These are phyloP conservation scores for Sicyos edulis DNA, from an alignment of 306 rosid species.

Conservation along the genomic window DNA sequence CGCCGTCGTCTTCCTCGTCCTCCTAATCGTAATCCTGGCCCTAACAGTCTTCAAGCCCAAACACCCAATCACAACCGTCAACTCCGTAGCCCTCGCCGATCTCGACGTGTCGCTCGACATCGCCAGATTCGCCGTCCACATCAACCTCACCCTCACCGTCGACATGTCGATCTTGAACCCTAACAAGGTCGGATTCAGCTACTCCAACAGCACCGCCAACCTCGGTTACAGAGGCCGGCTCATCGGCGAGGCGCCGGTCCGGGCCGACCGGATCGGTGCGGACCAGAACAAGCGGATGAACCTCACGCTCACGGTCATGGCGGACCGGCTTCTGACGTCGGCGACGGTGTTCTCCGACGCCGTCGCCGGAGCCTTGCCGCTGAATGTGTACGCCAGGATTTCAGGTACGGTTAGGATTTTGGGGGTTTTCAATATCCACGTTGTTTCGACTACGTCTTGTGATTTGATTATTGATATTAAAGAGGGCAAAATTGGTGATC, in stretches of 20 bases:
- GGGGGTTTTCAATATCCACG: constrained; percentile 39
- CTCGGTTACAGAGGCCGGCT: constrained; percentile 48
- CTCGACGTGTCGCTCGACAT: constrained; percentile 25
- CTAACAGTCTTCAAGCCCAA: constrained; percentile 50
- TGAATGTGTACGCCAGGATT: constrained; percentile 31
- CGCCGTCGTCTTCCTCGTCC: neutral
- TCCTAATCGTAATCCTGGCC: constrained; percentile 31
- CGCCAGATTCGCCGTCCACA: neutral
- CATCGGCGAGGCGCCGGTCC: constrained; percentile 50
- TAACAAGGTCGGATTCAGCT: constrained; percentile 44
- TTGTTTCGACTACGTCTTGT: constrained; percentile 39
- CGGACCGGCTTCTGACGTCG: constrained; percentile 37
- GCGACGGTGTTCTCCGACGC: constrained; percentile 31
- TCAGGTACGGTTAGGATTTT: constrained; percentile 37
- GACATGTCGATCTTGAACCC: constrained; percentile 41
- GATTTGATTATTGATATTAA: constrained; percentile 33
- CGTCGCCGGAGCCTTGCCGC: constrained; percentile 32
- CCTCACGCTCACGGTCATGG: constrained; percentile 46
- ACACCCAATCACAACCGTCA: constrained; percentile 21
- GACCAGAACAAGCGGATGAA: constrained; percentile 31
- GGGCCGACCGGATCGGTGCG: constrained; percentile 28
- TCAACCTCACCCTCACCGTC: constrained; percentile 44
- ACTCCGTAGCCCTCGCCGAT: constrained; percentile 29
- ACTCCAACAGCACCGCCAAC: constrained; percentile 29
- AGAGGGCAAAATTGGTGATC: constrained; percentile 17